phyloP scores from a whole-genome alignment of 2,329 filamentous ascomycete genomes.

The Ophiostoma quercus region DNA sequence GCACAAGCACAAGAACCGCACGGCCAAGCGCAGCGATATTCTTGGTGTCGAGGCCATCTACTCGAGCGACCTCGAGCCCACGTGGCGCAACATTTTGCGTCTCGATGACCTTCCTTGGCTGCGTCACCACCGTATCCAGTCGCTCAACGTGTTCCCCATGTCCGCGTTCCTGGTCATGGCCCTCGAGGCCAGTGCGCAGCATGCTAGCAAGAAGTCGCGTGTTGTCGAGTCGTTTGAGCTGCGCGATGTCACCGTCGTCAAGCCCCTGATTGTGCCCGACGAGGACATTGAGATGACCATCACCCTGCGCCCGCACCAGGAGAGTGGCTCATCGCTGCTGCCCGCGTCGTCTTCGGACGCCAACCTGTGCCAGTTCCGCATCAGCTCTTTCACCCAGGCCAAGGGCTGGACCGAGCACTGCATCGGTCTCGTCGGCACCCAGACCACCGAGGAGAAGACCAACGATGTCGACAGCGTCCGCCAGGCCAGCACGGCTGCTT shows the following conservation, averaged over 20 bases:
- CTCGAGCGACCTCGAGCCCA: conserved; percentile 35
- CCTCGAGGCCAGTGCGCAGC: conserved; percentile 33
- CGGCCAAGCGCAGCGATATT: conserved; percentile 32
- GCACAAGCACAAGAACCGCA: conserved; percentile 33
- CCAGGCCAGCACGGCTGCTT: conserved; percentile 22
- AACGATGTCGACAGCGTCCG: conserved; percentile 21
- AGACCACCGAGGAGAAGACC: conserved; percentile 16
- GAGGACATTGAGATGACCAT: conserved; percentile 23
- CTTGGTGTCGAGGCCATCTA: conserved; percentile 34
- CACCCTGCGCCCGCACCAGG: conserved; percentile 18
- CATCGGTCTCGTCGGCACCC: conserved; percentile 31
- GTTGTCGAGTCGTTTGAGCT: conserved; percentile 22
- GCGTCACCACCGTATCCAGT: conserved; percentile 45
- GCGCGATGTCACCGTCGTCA: conserved; percentile 22
- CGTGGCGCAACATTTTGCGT: conserved; percentile 38
- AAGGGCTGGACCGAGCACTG: conserved; percentile 40
- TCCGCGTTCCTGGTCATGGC: conserved; percentile 42
- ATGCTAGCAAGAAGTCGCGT: conserved; percentile 21
- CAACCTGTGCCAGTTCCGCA: conserved; percentile 29
- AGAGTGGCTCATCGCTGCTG: conserved; percentile 17
- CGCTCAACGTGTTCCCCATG: conserved; percentile 43
- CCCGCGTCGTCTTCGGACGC: conserved; percentile 21
- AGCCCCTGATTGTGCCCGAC: conserved; percentile 19
- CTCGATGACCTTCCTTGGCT: conserved; percentile 42
- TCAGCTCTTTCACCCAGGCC: conserved; percentile 43